Conservation (phyloP, 2,329 filamentous ascomycete species). For the Exophiala sideris region DNA sequence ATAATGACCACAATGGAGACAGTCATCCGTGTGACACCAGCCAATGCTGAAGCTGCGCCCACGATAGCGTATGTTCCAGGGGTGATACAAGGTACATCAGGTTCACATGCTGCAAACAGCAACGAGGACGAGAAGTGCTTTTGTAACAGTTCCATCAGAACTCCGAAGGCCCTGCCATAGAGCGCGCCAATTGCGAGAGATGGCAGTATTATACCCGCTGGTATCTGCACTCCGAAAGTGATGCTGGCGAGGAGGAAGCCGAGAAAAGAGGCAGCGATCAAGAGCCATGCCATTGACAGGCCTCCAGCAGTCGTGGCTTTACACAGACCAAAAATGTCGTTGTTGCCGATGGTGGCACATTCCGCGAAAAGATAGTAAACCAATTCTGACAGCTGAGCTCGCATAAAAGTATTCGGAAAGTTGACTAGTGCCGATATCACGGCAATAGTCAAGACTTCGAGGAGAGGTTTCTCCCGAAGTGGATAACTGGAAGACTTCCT, state of each 20-base stretch:
- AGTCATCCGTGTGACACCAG: conserved; percentile 91
- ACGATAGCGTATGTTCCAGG: conserved; percentile 96
- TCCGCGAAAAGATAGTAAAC: conserved; percentile 91
- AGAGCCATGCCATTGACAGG: conserved; percentile 73
- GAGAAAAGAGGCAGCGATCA: conserved; percentile 76
- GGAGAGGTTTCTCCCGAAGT: conserved; percentile 62
- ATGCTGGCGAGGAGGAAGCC: conserved; percentile 82
- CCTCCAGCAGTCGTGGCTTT: conserved; percentile 74
- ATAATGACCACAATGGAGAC: conserved; percentile 99
- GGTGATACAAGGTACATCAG: conserved; percentile 82
- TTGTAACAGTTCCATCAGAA: conserved; percentile 86
- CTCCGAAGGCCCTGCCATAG: conserved; percentile 82
- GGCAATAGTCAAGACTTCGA: conserved; percentile 76
- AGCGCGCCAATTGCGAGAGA: conserved; percentile 95
- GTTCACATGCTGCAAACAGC: conserved; percentile 75
- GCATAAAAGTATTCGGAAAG: conserved; percentile 95
- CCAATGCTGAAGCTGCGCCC: conserved; percentile 88
- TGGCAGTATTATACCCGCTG: conserved; percentile 90
- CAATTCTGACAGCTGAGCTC: conserved; percentile 84
- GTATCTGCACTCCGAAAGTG: conserved; percentile 91
- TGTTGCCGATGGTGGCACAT: conserved; percentile 68
- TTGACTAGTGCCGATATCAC: conserved; percentile 83
- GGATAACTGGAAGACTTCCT: conserved; percentile 55
- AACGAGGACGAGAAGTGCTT: conserved; percentile 72
- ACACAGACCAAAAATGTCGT: conserved; percentile 88